Evolutionary conservation across 2,329 filamentous ascomycete genomes (phyloP), one percentile per base, ranked within the genome.

Genomic region (Colletotrichum eremochloae): DNA sequence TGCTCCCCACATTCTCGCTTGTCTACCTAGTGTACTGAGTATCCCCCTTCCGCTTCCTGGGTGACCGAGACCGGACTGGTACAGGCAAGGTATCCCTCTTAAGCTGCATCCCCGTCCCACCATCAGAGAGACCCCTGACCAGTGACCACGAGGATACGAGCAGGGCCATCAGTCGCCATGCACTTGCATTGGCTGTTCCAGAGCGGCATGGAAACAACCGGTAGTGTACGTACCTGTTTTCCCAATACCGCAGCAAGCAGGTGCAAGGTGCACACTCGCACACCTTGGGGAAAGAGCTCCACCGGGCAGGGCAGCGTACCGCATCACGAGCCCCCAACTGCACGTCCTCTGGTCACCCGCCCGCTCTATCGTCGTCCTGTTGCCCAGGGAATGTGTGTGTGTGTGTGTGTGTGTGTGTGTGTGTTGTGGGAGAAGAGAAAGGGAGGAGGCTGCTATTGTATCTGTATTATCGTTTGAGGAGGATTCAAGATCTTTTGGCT

Each of bases 151-250:
- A 67, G 62, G 67, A 73, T 71, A 73, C 62, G 67, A 66, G 67
- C 62, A 61, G 68, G 71, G 29, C 50, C 29, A 18, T 29, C 52
- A 40, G 63, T 53, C 18, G 58, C 68, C 50, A 71, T 75, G 73
- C 71, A 75, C 71, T 68, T 75, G 71, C 73, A 74, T 74, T 75
- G 71, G 73, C 57, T 71, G 73, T 63, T 65, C 64, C 67, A 62
- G 67, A 63, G 29, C 56, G 65, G 53, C 67, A 53, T 63, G 50
- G 31, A 40, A 38, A 11, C 14, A 60, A 7, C 46, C 40, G 36
- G 14, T 15, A 42, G 44, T 31, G 44, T 63, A 40, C 61, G 61
- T 52, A 63, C 61, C 31, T 46, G 44, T 8, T 52, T 44, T 46
- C 24, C 38, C 62, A 63, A 36, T 56, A 52, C 55, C 52, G 20